Evolutionary conservation across 352 stramenopile species (phyloP).

Genomic region (Globisporangium viniferum): DNA sequence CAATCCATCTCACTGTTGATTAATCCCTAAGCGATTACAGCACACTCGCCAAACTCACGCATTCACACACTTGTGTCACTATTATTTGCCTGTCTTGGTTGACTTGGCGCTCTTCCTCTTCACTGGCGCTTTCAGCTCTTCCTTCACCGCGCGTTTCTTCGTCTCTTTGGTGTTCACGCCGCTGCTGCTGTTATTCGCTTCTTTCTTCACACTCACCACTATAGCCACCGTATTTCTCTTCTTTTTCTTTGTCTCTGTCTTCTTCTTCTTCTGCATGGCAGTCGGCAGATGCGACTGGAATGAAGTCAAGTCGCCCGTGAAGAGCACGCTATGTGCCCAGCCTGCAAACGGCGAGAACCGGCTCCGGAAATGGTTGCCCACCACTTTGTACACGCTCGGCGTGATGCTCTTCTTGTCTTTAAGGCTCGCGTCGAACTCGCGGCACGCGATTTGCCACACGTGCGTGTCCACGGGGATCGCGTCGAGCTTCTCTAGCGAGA

Average conservation of each 20-base stretch:
- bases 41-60: background rate
- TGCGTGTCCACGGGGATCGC: constrained; percentile 97
- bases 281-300: constrained; percentile 30
- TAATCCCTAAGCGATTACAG: background rate
- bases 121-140: background rate
- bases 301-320: constrained; percentile 42
- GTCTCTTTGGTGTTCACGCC: background rate
- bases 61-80: background rate
- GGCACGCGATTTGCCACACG: constrained; percentile 94
- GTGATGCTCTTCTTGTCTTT: constrained; percentile 75
- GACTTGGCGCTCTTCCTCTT: background rate
- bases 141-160: background rate
- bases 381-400: constrained; percentile 76
- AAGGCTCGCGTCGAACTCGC: constrained; percentile 61
- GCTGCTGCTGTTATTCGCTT: background rate
- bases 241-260: background rate
- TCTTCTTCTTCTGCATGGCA: constrained; percentile 26
- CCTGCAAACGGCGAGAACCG: constrained; percentile 89
- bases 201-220: background rate
- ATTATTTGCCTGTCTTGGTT: background rate
- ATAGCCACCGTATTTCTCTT: background rate
- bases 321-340: constrained; percentile 88
- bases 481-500: constrained; percentile 91
- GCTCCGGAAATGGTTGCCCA: constrained; percentile 92
- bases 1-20: background rate